Conservation (phyloP, 1,284 basidiomycete genomes). For the Takashimella tepidaria region DNA sequence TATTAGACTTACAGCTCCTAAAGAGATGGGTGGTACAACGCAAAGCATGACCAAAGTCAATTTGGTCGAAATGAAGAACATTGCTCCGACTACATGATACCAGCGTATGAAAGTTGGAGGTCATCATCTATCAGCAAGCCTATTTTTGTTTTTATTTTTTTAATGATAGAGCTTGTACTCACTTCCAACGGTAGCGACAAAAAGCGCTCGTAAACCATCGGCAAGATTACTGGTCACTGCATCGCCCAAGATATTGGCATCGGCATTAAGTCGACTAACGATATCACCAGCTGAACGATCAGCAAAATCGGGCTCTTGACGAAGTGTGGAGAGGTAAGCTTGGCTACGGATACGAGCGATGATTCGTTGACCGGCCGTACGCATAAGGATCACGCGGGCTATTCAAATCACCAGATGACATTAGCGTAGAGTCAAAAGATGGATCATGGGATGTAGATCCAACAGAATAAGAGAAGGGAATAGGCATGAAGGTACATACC, state of each 20-base stretch:
- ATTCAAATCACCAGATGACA: no score
- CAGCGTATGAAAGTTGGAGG: no score
- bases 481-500: constrained; percentile 20
- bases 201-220: constrained; percentile 75
- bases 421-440: no score
- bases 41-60: constrained; percentile 88
- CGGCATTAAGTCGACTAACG: constrained; percentile 81
- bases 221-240: constrained; percentile 87
- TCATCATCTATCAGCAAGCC: constrained; percentile 1
- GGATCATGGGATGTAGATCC: no score
- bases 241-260: constrained; percentile 92
- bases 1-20: constrained; percentile 69
- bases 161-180: constrained; percentile 40
- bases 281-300: constrained; percentile 93
- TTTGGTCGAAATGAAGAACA: constrained; percentile 91
- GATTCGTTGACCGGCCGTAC: constrained; percentile 82
- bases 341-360: constrained; percentile 79
- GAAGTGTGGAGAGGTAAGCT: constrained; percentile 73
- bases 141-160: background rate
- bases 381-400: constrained; percentile 63
- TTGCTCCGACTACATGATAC: constrained; percentile 89
- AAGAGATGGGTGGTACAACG: constrained; percentile 89
- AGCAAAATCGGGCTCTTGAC: constrained; percentile 88
- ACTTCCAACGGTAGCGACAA: constrained; percentile 85
- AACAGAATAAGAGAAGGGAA: no score